These are phyloP conservation scores for Alopecurus myosuroides DNA, from an alignment of 176 grass and related monocot species.

Conservation along the genomic window DNA sequence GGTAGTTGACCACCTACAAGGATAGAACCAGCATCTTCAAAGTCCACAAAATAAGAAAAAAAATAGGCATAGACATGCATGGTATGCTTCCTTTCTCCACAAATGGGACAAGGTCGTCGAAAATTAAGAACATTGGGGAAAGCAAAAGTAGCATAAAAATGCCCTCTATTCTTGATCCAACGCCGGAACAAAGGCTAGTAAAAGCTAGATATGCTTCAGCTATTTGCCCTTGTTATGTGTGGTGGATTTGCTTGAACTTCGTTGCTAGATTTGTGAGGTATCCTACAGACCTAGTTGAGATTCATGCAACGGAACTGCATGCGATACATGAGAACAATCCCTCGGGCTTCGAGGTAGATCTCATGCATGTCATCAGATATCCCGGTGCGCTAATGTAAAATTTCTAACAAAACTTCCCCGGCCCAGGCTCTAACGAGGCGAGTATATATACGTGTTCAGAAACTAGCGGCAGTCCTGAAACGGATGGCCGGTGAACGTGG, in stretches of 20 bases:
- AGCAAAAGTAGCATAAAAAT: background rate
- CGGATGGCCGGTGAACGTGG: too few relatives aligned
- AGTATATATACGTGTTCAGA: too few relatives aligned
- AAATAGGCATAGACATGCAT: background rate
- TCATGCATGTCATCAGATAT: background rate
- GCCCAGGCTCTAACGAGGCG: too few relatives aligned
- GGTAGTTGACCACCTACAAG: background rate
- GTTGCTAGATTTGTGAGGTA: background rate
- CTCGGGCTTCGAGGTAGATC: slow-evolving; percentile 7
- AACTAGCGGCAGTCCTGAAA: too few relatives aligned
- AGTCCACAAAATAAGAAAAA: background rate
- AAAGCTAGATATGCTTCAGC: background rate
- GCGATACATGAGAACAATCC: background rate
- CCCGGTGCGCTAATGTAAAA: too few relatives aligned
- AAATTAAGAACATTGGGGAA: background rate
- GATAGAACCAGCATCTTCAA: background rate
- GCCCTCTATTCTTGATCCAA: background rate
- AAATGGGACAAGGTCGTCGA: background rate
- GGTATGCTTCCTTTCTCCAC: background rate
- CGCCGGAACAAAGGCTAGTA: background rate
- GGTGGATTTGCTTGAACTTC: background rate
- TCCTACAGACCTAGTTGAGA: background rate
- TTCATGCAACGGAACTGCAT: background rate
- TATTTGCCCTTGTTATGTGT: too few relatives aligned
- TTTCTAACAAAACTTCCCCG: too few relatives aligned